Base-by-base conservation (phyloP, 495 filamentous ascomycete species). In the Xylaria scruposa region DNA sequence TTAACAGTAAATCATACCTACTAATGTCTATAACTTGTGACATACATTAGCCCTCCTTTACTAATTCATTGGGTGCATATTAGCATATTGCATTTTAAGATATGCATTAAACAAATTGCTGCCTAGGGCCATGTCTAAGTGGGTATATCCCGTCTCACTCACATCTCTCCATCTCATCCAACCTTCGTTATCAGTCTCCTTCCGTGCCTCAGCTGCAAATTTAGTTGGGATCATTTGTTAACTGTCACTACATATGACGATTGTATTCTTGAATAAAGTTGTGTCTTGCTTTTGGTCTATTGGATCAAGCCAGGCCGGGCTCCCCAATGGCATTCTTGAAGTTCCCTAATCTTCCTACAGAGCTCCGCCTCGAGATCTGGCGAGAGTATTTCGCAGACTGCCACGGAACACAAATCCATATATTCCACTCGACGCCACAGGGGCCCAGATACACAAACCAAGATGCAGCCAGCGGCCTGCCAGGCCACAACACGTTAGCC, bases 361-460 rank as follows among this genome's bases (percentile, higher is more conserved):
- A 63, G 21, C 60, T 63, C 36, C 60, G 60, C 38, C 60, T 63
- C 8, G 60, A 63, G 60, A 63, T 63, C 60, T 63, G 60, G 60
- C 44, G 29, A 63, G 38, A 12, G 36, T 24, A 63, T 44, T 44
- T 63, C 60, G n/a, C 60, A 29, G 38, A 15, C n/a, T 63, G 36
- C n/a, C 60, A 63, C 60, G 60, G 60, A 1, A 63, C 60, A 29
- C 60, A 63, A 10, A 42, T 63, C 36, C 60, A 63, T 13, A 63
- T 63, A 21, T 63, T 63, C 21, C 38, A 63, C 21, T 44, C 38
- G n/a, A 63, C 60, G 6, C 38, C 60, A 24, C 36, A 44, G 0
- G 60, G 36, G n/a, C 21, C 36, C 1, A n/a, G 15, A 44, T 63
- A 42, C 60, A 29, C 29, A 13, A 21, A 44, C 10, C 60, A 44